phyloP scores from a whole-genome alignment of 2,329 filamentous ascomycete species.

The Xylariaceae sp. region DNA sequence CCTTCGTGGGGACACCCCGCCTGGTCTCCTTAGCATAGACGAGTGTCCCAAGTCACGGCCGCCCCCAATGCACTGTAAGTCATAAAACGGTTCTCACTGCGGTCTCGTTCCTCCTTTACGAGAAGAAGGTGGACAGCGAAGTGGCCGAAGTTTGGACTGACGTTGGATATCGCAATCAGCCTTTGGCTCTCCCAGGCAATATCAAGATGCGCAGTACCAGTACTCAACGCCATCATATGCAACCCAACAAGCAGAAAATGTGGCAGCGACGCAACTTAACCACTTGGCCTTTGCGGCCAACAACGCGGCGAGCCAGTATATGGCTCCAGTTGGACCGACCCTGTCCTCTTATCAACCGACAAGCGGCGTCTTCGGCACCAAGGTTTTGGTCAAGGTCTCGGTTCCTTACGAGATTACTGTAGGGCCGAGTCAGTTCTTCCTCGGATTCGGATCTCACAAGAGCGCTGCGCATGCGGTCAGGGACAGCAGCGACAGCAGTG shows the following conservation, averaged over 20 bases:
- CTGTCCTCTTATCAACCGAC: slow-evolving; percentile 66
- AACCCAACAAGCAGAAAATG: slow-evolving; percentile 45
- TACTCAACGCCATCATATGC: slow-evolving; percentile 45
- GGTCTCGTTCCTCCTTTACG: no score
- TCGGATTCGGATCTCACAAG: slow-evolving; percentile 76
- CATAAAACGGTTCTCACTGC: not conserved
- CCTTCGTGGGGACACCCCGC: slow-evolving; percentile 52
- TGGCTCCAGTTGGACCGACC: slow-evolving; percentile 56
- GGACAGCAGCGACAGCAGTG: slow-evolving; percentile 49
- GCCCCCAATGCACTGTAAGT: slow-evolving; percentile 78
- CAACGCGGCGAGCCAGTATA: slow-evolving; percentile 60
- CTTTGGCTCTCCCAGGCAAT: slow-evolving; percentile 55
- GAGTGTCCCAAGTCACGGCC: slow-evolving; percentile 72
- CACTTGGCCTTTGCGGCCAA: slow-evolving; percentile 55
- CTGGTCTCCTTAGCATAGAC: slow-evolving; percentile 66
- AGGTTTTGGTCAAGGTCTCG: slow-evolving; percentile 67
- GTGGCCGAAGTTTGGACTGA: slow-evolving; percentile 19
- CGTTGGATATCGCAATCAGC: slow-evolving; percentile 33
- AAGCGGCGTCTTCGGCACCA: slow-evolving; percentile 63
- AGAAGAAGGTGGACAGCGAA: no score
- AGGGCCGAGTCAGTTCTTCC: slow-evolving; percentile 55
- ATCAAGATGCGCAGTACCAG: slow-evolving; percentile 52
- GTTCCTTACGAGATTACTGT: slow-evolving; percentile 65
- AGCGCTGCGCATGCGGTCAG: slow-evolving; percentile 63
- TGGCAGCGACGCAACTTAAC: slow-evolving; percentile 45